Percentiles rank a stretch among this genome's conserved stretches.
Conservation (phyloP, 2,329 filamentous ascomycete genomes). For the Cladosporium velox region DNA sequence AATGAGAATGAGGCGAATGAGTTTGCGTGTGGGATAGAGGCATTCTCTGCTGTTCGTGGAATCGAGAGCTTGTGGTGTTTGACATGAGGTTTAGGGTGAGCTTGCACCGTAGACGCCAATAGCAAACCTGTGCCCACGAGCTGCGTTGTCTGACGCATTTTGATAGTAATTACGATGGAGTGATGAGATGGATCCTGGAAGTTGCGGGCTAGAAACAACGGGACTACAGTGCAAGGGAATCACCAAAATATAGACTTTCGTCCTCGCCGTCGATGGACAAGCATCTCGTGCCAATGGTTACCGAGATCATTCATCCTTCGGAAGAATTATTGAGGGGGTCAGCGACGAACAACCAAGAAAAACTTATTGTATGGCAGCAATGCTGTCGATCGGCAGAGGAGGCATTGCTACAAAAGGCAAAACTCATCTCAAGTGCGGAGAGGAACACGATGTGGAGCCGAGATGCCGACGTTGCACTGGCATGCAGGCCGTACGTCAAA, state of each 20-base stretch:
- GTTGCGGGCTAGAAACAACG: background rate
- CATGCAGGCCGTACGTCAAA: background rate
- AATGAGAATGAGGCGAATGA: conserved; percentile 35
- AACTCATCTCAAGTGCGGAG: conserved; percentile 11
- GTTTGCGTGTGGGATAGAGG: conserved; percentile 32
- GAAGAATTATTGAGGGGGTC: conserved; percentile 19
- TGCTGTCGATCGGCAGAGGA: conserved; percentile 14
- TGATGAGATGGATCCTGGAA: background rate
- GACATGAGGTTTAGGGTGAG: conserved; percentile 9
- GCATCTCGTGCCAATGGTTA: conserved; percentile 13
- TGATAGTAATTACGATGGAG: background rate
- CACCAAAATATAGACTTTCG: background rate
- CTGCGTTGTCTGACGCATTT: background rate
- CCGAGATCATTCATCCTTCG: conserved; percentile 15
- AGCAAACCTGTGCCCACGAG: background rate
- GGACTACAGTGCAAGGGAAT: background rate
- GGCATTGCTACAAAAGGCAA: conserved; percentile 4
- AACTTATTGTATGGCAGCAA: background rate
- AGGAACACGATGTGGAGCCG: conserved; percentile 17
- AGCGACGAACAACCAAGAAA: background rate
- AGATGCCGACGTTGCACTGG: conserved; percentile 1
- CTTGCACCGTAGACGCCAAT: conserved; percentile 2
- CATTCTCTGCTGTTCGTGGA: conserved; percentile 24
- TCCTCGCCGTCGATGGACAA: background rate
- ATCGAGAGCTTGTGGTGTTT: conserved; percentile 21